Conservation (phyloP, 1,284 basidiomycete species). For the Apiotrichum gamsii region DNA sequence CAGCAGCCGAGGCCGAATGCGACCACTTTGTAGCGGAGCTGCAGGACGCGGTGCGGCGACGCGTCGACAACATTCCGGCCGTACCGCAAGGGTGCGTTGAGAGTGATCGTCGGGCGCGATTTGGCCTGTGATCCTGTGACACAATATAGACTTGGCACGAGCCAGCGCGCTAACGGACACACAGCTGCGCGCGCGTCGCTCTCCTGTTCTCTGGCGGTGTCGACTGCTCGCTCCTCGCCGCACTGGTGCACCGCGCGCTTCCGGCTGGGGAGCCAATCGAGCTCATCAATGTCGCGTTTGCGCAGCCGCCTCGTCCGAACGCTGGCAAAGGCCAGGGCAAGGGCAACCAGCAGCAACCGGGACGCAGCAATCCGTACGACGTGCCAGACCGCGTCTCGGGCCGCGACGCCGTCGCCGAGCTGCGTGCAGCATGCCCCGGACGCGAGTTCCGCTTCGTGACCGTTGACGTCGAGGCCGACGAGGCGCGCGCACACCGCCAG, state of each 20-base stretch:
- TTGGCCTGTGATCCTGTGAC: no score
- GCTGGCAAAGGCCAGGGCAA: conserved; percentile 7
- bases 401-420: conserved; percentile 65
- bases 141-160: not conserved
- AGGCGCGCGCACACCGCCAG: conserved; percentile 57
- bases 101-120: no score
- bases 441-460: conserved; percentile 88
- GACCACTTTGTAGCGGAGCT: conserved; percentile 41
- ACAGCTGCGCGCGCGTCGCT: conserved; percentile 58
- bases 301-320: conserved; percentile 58
- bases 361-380: conserved; percentile 39
- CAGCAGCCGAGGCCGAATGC: conserved; percentile 19
- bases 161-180: not conserved
- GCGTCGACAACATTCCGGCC: conserved; percentile 50
- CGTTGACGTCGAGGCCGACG: conserved; percentile 76
- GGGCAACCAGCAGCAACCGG: not conserved
- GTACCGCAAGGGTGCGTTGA: not conserved
- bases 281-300: conserved; percentile 91
- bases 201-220: conserved; percentile 95
- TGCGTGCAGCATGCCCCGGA: conserved; percentile 62
- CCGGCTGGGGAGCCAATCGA: conserved; percentile 77
- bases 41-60: conserved; percentile 41
- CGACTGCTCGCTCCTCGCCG: conserved; percentile 79
- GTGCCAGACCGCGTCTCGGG: conserved; percentile 89
- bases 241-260: conserved; percentile 68